A percentile compares a stretch with the other conserved stretches of the same genome.
Evolutionary conservation across 2,329 filamentous ascomycete species (phyloP).

Genomic region (Thielaviopsis euricoi): DNA sequence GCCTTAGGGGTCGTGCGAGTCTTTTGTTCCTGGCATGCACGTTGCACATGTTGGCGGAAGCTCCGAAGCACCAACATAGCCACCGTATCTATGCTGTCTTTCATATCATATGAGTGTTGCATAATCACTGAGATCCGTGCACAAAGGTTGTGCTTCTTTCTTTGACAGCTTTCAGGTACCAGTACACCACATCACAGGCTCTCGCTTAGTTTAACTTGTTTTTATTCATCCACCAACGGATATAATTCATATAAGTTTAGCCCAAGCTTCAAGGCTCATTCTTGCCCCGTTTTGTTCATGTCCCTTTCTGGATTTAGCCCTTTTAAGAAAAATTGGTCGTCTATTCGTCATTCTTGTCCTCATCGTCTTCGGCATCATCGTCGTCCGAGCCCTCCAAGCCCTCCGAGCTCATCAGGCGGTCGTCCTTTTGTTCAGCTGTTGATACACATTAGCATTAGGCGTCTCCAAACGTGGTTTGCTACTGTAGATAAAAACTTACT

Average conservation of each 20-base stretch:
- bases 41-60: background rate
- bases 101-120: background rate
- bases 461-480: background rate
- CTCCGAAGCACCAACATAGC: too few species aligned
- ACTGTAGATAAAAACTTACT: slow-evolving; percentile 31
- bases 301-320: background rate
- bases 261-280: background rate
- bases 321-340: background rate
- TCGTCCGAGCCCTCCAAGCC: slow-evolving; percentile 48
- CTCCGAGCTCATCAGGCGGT: slow-evolving; percentile 50
- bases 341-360: background rate
- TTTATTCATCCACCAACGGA: background rate
- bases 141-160: background rate
- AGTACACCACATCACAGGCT: background rate
- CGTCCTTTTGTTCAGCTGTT: slow-evolving; percentile 48
- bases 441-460: slow-evolving; percentile 6
- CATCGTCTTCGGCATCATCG: slow-evolving; percentile 29
- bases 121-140: background rate
- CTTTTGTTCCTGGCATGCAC: too few species aligned
- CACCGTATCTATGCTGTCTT: background rate
- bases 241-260: background rate
- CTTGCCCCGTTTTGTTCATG: background rate
- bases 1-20: too few species aligned
- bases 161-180: background rate
- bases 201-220: background rate